Base-by-base conservation (phyloP, 331 rosid species). In the Rhamnella rubrinervis region DNA sequence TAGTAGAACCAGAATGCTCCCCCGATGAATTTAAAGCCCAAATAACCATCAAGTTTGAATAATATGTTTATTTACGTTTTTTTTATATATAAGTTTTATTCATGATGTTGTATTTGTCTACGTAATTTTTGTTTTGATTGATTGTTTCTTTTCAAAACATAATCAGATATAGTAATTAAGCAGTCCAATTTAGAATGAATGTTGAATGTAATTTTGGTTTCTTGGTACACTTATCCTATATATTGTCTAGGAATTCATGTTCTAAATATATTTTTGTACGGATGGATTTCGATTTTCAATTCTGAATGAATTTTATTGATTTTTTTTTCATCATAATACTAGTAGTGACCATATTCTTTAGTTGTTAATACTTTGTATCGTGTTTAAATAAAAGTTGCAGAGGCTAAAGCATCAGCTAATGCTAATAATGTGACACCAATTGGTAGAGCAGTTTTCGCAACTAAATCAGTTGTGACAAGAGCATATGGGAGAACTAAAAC, bases 1-100 rank as follows among this genome's bases (percentile, higher is more conserved):
- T 79, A 77, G 56, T 86, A 81, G 81, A 79, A 59, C 16, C 87
- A 77, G 12, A 63, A 72, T 59, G 77, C 87, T 1, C 74, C 88
- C 23, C 20, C 69, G 17, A 0, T 70, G 19, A 81, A 47, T 73
- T 72, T 75, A 20, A 73, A 81, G 20, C 70, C 69, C 21, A 70
- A 65, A 47, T 84, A 70, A 68, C 55, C 81, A 19, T 55, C 80
- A 12, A 73, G 97, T 90, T 52, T 1, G 49, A 44, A 44, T 10
- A 9, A 44, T 44, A 44, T 44, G 49, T 9, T 44, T 9, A 9
- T 14, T 44, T 44, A 44, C 16, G 2, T 44, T 8, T 44, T 44
- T 44, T 14, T 9, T 44, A 1, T 10, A 1, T 53, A 52, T 23
- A 23, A 13, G 9, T 19, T 61, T 20, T 0, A 15, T 9, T 70